A percentile compares a stretch with the other conserved stretches of the same genome.
These are phyloP conservation scores for Onygenales sp. DNA, from an alignment of 2,329 filamentous ascomycete species.

Conservation along the genomic window DNA sequence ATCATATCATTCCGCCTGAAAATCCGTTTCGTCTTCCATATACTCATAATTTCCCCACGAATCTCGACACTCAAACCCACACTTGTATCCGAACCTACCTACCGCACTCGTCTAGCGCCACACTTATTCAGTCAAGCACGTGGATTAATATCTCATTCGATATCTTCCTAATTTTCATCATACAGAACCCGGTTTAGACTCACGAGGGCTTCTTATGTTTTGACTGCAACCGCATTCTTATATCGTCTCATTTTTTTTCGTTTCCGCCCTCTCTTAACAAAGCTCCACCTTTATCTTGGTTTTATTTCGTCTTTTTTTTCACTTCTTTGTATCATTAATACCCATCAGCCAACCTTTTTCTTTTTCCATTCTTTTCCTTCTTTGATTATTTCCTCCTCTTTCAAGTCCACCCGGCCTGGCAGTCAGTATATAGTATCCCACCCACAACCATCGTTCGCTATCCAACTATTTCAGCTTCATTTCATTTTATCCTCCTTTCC, in stretches of 20 bases:
- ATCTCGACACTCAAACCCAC: too few species aligned
- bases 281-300: not conserved
- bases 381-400: not conserved
- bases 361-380: not conserved
- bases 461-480: too few species aligned
- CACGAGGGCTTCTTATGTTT: too few species aligned
- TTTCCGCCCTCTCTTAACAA: not conserved
- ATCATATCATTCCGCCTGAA: not conserved
- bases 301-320: not conserved
- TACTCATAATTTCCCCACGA: not conserved
- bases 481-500: too few species aligned
- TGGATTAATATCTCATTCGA: too few species aligned
- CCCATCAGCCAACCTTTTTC: not conserved
- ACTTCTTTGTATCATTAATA: constrained; percentile 6
- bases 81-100: too few species aligned
- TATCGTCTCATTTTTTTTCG: not conserved
- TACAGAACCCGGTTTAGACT: too few species aligned
- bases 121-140: too few species aligned
- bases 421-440: not conserved
- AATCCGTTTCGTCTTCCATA: not conserved
- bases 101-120: too few species aligned
- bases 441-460: too few species aligned
- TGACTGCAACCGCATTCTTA: not conserved
- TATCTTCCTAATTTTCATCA: too few species aligned
- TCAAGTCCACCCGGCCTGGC: not conserved